Conservation (phyloP, 1,284 basidiomycete genomes). For the Melampsora larici-populina region DNA sequence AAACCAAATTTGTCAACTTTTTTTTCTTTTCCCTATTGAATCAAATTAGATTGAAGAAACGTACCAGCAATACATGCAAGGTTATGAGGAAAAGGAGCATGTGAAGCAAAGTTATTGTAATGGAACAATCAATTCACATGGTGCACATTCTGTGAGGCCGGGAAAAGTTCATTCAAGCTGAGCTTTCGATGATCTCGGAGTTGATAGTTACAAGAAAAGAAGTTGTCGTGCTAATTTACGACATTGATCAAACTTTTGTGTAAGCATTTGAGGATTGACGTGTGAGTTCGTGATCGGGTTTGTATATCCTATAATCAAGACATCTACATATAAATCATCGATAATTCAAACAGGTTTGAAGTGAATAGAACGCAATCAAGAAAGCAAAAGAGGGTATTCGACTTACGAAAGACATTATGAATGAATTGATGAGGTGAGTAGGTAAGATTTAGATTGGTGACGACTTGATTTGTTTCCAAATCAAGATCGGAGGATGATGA, state of each 20-base stretch:
- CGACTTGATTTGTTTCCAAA: too few relatives aligned
- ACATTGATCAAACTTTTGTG: conserved; percentile 54
- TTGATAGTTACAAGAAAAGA: conserved; percentile 63
- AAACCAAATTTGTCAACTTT: too few relatives aligned
- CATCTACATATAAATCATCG: too few relatives aligned
- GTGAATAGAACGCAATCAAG: background rate
- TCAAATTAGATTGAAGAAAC: too few relatives aligned
- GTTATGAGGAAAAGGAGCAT: conserved; percentile 77
- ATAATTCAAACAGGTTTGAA: background rate
- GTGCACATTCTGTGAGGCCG: conserved; percentile 63
- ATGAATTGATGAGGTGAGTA: background rate
- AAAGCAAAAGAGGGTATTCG: background rate
- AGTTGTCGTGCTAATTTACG: conserved; percentile 67
- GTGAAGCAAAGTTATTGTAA: conserved; percentile 71
- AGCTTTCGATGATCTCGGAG: conserved; percentile 60
- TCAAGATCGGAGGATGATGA: too few relatives aligned
- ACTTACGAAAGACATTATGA: conserved; percentile 16
- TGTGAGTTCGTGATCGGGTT: conserved; percentile 55
- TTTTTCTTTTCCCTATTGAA: too few relatives aligned
- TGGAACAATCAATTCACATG: conserved; percentile 75
- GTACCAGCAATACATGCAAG: conserved; percentile 74
- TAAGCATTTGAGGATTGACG: conserved; percentile 56
- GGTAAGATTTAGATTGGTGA: background rate
- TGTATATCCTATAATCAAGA: conserved; percentile 19
- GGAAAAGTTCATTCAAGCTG: conserved; percentile 66